Base-by-base conservation (phyloP, 2,329 filamentous ascomycete genomes). In the Cladosporium sphaerospermum region DNA sequence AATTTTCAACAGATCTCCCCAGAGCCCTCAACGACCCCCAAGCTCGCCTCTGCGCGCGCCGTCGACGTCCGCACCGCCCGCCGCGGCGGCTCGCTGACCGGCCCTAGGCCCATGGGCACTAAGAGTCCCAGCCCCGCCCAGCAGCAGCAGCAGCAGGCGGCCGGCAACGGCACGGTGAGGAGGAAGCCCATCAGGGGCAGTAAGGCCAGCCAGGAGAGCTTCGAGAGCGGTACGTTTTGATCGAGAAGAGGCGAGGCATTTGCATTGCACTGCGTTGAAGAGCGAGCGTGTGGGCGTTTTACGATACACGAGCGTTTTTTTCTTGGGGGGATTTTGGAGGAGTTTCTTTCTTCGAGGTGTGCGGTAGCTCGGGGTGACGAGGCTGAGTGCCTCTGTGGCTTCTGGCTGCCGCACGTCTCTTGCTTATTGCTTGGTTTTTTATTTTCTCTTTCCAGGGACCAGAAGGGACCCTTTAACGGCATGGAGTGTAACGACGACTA, bases 21-120 rank as follows among this genome's bases (percentile, higher is more conserved):
- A 3, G 63, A 67, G 53, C 60, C 61, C 28, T 42, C 33, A 9
- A 44, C 19, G 2, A 51, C 48, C 11, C 48, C 48, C 5, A 56
- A 58, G 19, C 41, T 62, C 39, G 57, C 58, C 13, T 61, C 60
- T 8, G 63, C 63, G 10, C 57, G 59, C 45, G 61, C 61, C 16
- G 58, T 64, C 23, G 57, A 62, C 52, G 57, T 66, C 54, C 64
- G 64, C 39, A 67, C 36, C 36, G 36, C 36, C 8, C 13, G 13
- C 62, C 36, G 67, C 69, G 39, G 43, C 50, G 43, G 34, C 69
- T 73, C 55, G 75, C 74, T 75, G 56, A 76, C 74, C 0, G 75
- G 75, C 1, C 75, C 75, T 0, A 60, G 75, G n/a, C 73, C 74
- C 1, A 77, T 77, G 74, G 71, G 71, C 8, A 67, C 66, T 48